Evolutionary conservation across 345 rosid species (phyloP).

Genomic region (Bruguiera gymnorhiza): DNA sequence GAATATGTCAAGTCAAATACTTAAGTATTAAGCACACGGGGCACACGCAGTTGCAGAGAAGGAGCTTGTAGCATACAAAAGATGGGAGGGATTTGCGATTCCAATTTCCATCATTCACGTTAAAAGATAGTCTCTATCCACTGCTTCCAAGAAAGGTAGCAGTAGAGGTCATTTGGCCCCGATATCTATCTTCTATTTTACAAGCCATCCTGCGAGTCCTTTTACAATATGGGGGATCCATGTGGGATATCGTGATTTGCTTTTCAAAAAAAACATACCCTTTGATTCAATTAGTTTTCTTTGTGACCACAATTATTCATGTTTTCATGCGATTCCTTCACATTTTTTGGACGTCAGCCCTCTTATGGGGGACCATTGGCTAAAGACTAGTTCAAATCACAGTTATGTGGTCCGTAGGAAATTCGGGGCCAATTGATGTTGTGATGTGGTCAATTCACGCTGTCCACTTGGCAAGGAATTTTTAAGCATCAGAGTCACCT

Average conservation of each 20-base stretch:
- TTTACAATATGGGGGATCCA: conserved; percentile 20
- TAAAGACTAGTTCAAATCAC: no score
- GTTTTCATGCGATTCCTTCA: background rate
- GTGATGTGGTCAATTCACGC: conserved; percentile 15
- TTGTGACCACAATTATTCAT: conserved; percentile 15
- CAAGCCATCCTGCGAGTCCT: conserved; percentile 11
- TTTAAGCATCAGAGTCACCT: no score
- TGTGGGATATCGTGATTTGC: conserved; percentile 32
- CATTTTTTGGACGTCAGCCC: background rate
- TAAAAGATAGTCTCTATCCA: background rate
- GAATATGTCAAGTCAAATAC: conserved; percentile 29
- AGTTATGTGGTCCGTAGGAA: no score
- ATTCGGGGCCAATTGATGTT: conserved; percentile 19
- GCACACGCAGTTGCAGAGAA: conserved; percentile 36
- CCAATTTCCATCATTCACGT: conserved; percentile 23
- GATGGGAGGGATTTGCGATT: conserved; percentile 34
- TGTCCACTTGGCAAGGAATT: conserved; percentile 22
- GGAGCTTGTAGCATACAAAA: conserved; percentile 66
- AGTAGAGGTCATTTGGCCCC: conserved; percentile 2
- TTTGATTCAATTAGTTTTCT: conserved; percentile 1
- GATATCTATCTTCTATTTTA: conserved; percentile 33
- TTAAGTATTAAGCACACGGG: conserved; percentile 53
- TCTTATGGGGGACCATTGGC: background rate
- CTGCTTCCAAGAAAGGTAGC: conserved; percentile 6
- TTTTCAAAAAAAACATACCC: conserved; percentile 13